Evolutionary conservation across 2,329 filamentous ascomycete genomes (phyloP).

Genomic region (Sporothrix schenckii): DNA sequence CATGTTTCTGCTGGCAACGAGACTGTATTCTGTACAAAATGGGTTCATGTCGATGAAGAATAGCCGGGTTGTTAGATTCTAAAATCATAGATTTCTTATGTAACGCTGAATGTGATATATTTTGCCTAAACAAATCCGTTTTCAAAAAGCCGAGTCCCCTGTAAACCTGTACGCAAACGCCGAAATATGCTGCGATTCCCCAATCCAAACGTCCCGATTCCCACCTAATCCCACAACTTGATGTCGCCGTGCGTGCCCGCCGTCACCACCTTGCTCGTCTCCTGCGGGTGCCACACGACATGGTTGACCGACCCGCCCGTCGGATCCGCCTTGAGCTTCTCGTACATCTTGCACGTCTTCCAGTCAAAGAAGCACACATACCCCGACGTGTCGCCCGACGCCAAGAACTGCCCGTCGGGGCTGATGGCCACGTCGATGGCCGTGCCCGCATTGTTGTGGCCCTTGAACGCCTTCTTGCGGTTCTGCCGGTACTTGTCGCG

Average conservation of each 20-base stretch:
- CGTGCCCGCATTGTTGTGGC: conserved; percentile 94
- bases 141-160: not conserved
- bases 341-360: conserved; percentile 99
- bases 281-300: conserved; percentile 95
- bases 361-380: conserved; percentile 98
- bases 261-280: conserved; percentile 90
- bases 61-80: not conserved
- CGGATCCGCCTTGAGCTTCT: conserved; percentile 87
- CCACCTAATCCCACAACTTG: conserved; percentile 82
- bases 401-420: conserved; percentile 89
- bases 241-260: conserved; percentile 88
- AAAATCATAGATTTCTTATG: not conserved
- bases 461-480: conserved; percentile 92
- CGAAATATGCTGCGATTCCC: conserved; percentile 16
- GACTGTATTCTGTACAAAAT: not conserved
- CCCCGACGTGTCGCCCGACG: conserved; percentile 82
- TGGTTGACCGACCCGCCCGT: conserved; percentile 81
- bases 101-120: conserved; percentile 11
- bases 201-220: not conserved
- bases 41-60: not conserved
- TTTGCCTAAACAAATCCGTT: conserved; percentile 21
- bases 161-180: not conserved
- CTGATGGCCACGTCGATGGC: conserved; percentile 87
- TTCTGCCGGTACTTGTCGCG: conserved; percentile 97
- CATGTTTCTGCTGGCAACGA: not conserved